These are phyloP conservation scores for Yamadazyma songkhlaensis DNA, from an alignment of 1,139 yeast genomes.

Conservation along the genomic window DNA sequence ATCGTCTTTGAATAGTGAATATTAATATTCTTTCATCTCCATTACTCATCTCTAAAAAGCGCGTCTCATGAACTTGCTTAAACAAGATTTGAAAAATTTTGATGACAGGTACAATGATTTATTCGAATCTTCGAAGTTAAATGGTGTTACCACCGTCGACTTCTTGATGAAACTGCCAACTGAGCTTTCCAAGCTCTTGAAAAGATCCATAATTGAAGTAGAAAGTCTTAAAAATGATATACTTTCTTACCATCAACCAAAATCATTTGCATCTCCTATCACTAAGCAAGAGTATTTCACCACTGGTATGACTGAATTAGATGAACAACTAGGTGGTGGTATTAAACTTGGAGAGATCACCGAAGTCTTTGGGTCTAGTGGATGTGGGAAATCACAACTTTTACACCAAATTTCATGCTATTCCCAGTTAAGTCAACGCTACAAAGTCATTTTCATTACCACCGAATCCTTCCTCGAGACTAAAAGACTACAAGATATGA, in stretches of 20 bases:
- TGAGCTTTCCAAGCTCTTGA: constrained; percentile 38
- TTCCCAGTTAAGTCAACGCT: constrained; percentile 40
- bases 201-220: constrained; percentile 48
- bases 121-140: constrained; percentile 9
- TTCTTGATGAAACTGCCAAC: constrained; percentile 14
- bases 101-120: constrained; percentile 11
- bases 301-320: constrained; percentile 62
- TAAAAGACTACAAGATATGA: constrained; percentile 43
- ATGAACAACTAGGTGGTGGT: constrained; percentile 64
- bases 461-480: constrained; percentile 79
- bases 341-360: constrained; percentile 64
- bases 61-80: constrained; percentile 8
- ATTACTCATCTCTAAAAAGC: constrained; percentile 10
- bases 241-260: too few relatives aligned
- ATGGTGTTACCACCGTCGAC: constrained; percentile 15
- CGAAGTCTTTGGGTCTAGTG: constrained; percentile 81
- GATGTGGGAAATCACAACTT: constrained; percentile 82
- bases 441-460: constrained; percentile 60
- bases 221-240: constrained; percentile 11
- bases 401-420: constrained; percentile 60
- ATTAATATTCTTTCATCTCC: too few relatives aligned
- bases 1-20: neutral
- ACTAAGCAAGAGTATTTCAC: neutral
- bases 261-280: too few relatives aligned
- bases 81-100: constrained; percentile 8